These are phyloP conservation scores for Hypoxylon sp. DNA, from an alignment of 2,329 filamentous ascomycete genomes.

Conservation along the genomic window DNA sequence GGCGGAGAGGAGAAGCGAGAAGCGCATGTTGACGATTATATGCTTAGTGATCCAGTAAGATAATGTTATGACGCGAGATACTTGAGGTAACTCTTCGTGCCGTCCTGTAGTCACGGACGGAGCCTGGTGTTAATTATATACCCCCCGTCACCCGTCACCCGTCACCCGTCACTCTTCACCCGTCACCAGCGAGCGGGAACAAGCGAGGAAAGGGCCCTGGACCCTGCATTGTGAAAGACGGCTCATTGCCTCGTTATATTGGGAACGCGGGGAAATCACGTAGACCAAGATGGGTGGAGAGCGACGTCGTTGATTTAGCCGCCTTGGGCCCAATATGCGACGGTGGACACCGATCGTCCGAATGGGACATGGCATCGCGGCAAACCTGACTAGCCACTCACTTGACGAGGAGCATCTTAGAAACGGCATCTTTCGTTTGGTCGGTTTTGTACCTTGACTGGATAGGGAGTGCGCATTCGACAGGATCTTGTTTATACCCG, in stretches of 20 bases:
- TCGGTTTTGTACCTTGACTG: neutral
- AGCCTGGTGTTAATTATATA: slow-evolving; percentile 1
- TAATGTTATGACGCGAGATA: slow-evolving; percentile 4
- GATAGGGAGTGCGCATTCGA: neutral
- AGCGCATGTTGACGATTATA: slow-evolving; percentile 45
- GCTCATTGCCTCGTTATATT: neutral
- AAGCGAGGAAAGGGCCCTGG: slow-evolving; percentile 3
- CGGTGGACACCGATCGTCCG: slow-evolving; percentile 42
- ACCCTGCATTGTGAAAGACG: neutral
- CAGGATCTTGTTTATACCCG: neutral
- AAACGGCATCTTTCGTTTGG: neutral
- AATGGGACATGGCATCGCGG: slow-evolving; percentile 42
- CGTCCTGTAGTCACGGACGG: neutral
- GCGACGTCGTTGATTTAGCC: slow-evolving; percentile 43
- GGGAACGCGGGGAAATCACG: neutral
- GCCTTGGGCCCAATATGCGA: slow-evolving; percentile 39
- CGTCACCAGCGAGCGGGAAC: neutral
- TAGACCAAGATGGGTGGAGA: neutral
- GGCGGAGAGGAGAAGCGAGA: slow-evolving; percentile 43
- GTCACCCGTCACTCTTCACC: no score
- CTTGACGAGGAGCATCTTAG: neutral
- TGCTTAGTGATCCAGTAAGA: neutral
- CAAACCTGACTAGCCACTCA: neutral
- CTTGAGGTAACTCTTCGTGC: neutral
- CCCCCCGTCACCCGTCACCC: no score